These are phyloP conservation scores for Xylaria bambusicola DNA, from an alignment of 495 filamentous ascomycete genomes.

Conservation along the genomic window DNA sequence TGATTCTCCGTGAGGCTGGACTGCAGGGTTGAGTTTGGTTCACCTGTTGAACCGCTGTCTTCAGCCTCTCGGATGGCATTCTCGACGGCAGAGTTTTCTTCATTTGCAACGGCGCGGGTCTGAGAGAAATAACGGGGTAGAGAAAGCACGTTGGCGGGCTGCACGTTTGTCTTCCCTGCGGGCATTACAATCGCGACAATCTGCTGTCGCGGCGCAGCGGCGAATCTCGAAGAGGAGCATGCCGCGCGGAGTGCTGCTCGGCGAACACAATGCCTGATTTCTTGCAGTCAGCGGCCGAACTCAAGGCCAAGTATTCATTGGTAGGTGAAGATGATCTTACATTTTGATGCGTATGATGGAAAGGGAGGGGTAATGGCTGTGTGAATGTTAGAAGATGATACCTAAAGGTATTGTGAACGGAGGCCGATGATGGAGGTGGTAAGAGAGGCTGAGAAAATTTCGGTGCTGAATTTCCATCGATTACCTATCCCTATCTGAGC, in stretches of 20 bases:
- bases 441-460: constrained; percentile 4
- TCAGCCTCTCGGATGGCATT: background rate
- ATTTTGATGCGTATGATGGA: constrained; percentile 12
- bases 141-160: constrained; percentile 24
- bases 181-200: constrained; percentile 33
- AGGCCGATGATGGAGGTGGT: background rate
- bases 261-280: constrained; percentile 56
- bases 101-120: constrained; percentile 24
- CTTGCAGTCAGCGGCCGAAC: constrained; percentile 14
- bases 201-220: constrained; percentile 44
- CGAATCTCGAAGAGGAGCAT: constrained; percentile 48
- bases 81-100: background rate
- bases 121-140: constrained; percentile 42
- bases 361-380: background rate
- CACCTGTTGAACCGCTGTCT: background rate
- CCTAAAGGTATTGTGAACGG: background rate
- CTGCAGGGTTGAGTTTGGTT: background rate
- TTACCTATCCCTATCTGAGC: too few relatives aligned
- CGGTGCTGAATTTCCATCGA: too few relatives aligned
- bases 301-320: too few relatives aligned
- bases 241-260: constrained; percentile 59
- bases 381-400: background rate
- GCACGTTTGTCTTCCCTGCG: constrained; percentile 25
- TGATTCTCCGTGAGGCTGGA: constrained; percentile 1
- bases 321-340: constrained; percentile 1